Base-by-base conservation (phyloP, 768 basidiomycete genomes). In the Boletus pseudopeckii region DNA sequence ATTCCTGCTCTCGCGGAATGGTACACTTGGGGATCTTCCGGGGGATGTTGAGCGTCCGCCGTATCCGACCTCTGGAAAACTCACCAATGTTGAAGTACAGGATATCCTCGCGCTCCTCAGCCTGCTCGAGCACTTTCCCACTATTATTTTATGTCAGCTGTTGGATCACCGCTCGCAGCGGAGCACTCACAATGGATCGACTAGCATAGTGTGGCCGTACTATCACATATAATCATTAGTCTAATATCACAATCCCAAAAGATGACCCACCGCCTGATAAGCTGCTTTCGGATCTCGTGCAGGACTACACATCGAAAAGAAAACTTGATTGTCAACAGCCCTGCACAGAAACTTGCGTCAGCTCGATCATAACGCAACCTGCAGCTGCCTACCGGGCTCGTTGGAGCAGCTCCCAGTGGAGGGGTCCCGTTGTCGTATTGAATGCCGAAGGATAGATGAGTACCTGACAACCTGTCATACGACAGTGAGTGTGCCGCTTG, bases 251-350 rank as follows among this genome's bases (percentile, higher is more conserved):
- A 39, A 11, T 20, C 13, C 10, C 24, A 1, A 28, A 28, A 44
- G 15, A 11, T 4, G 18, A 74, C 86, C 59, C 60, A 92, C 90
- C 52, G 96, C 93, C 65, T 97, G 92, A 70, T 98, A 98, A 15
- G 79, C 79, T 18, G 92, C 89, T 10, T 73, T 82, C 60, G 87
- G 64, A 59, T 96, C 87, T 22, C 95, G 81, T 3, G 97, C 96
- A 30, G 95, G 94, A 52, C 93, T 97, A 66, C 93, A 96, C 92
- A 95, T 96, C 1, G 90, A 80, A 57, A 98, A 83, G 73, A 82
- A 99, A n/a, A 98, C 82, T 71, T 98, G 95, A 64, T 98, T 98
- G 67, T 99, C 97, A 22, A 94, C 82, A 7, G 97, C 97, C 53
- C 95, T 94, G 62, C 20, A 58, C n/a, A 50, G 10, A 48, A 13